Percentiles rank a stretch among this genome's conserved stretches.
phyloP scores from a whole-genome alignment of 306 rosid species.

The Dicorynia guianensis region DNA sequence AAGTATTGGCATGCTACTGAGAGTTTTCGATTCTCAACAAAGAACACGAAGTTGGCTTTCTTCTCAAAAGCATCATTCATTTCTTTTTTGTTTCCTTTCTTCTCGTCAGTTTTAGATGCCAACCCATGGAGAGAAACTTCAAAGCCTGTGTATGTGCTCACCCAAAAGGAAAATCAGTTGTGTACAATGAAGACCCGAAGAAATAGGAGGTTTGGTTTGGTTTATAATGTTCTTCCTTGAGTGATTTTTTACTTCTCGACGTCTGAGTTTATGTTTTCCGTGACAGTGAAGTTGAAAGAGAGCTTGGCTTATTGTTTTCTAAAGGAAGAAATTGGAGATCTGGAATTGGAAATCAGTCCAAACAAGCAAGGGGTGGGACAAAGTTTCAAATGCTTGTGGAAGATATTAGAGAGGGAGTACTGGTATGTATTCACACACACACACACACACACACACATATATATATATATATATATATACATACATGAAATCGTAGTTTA shows the following conservation, averaged over 20 bases:
- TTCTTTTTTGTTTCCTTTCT: constrained; percentile 13
- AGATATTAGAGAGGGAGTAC: constrained; percentile 95
- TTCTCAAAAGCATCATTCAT: constrained; percentile 21
- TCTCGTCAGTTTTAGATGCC: constrained; percentile 77
- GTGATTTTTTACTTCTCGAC: constrained; percentile 15
- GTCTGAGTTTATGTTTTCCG: constrained; percentile 37
- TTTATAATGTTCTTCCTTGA: constrained; percentile 6
- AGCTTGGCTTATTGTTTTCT: constrained; percentile 89
- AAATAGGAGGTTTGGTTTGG: constrained; percentile 69
- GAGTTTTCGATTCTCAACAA: neutral
- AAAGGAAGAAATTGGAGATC: constrained; percentile 76
- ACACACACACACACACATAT: constrained; percentile 39
- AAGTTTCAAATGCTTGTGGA: constrained; percentile 96
- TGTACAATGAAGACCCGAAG: constrained; percentile 98
- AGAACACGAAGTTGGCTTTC: constrained; percentile 11
- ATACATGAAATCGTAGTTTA: neutral
- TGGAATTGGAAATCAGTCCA: constrained; percentile 72
- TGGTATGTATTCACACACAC: constrained; percentile 55
- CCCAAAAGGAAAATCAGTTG: constrained; percentile 85
- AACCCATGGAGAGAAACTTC: constrained; percentile 94
- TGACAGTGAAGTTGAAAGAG: constrained; percentile 91
- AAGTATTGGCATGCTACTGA: neutral
- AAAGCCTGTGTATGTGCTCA: constrained; percentile 90
- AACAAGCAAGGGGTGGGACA: constrained; percentile 67
- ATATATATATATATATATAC: neutral